A percentile compares a stretch with the other conserved stretches of the same genome.
These are phyloP conservation scores for Ustilago tritici DNA, from an alignment of 1,284 basidiomycete genomes.

Conservation along the genomic window DNA sequence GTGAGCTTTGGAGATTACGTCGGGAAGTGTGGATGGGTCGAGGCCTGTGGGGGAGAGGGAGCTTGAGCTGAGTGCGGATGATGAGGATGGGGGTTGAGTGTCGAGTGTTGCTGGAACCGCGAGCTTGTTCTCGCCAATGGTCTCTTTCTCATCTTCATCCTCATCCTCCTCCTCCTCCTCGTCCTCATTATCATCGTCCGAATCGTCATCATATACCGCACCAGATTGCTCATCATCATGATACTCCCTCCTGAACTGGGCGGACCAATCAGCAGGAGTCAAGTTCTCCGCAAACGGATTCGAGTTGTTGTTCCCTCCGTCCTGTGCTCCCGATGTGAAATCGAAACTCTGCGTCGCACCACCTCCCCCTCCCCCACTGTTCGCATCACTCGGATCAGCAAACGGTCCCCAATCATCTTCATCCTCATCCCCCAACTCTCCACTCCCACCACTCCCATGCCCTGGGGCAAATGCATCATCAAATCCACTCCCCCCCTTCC, in stretches of 20 bases:
- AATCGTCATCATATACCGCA: conserved; percentile 49
- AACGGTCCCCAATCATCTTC: conserved; percentile 69
- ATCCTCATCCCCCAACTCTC: conserved; percentile 45
- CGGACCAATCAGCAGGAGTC: conserved; percentile 68
- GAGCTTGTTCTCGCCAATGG: neutral
- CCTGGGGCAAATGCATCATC: conserved; percentile 52
- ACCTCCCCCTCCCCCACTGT: neutral
- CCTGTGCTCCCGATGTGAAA: conserved; percentile 26
- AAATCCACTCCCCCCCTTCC: conserved; percentile 43
- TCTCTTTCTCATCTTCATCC: conserved; percentile 32
- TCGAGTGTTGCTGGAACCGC: conserved; percentile 15
- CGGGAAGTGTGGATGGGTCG: conserved; percentile 15
- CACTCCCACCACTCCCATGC: conserved; percentile 25
- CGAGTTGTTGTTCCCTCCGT: conserved; percentile 11
- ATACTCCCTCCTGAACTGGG: conserved; percentile 59
- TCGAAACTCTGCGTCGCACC: conserved; percentile 32
- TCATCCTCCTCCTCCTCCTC: conserved; percentile 29
- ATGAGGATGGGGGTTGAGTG: neutral
- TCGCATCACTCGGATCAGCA: conserved; percentile 50
- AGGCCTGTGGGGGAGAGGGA: conserved; percentile 21
- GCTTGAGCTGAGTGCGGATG: conserved; percentile 33
- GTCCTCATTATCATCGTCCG: conserved; percentile 54
- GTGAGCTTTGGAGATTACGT: conserved; percentile 46
- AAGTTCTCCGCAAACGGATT: conserved; percentile 61
- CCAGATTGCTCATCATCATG: conserved; percentile 35